phyloP scores from a whole-genome alignment of 2,329 filamentous ascomycete genomes.

The Biscogniauxia mediterranea region DNA sequence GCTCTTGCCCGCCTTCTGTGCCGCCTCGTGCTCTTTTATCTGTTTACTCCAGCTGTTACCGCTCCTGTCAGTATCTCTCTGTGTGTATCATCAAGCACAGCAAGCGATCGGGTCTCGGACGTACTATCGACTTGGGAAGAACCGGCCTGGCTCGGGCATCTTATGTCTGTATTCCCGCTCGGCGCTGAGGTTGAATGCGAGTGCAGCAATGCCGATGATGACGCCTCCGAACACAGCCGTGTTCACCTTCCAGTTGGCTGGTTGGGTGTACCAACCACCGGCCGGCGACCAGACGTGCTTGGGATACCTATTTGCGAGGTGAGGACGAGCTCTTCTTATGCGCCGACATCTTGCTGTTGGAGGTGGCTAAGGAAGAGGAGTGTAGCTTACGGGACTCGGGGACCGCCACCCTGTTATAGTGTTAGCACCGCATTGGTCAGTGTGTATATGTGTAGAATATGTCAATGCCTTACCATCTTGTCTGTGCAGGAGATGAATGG shows the following conservation, averaged over 20 bases:
- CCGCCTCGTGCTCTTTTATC: slow-evolving; percentile 44
- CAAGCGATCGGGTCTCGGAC: slow-evolving; percentile 31
- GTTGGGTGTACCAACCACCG: slow-evolving; percentile 96
- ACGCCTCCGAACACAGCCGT: slow-evolving; percentile 72
- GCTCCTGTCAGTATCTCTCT: slow-evolving; percentile 7
- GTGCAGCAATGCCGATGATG: slow-evolving; percentile 64
- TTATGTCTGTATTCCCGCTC: slow-evolving; percentile 69
- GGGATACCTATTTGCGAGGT: slow-evolving; percentile 65
- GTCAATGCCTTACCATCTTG: slow-evolving; percentile 54
- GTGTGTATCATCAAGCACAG: not conserved
- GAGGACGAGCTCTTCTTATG: slow-evolving; percentile 18
- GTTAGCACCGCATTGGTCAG: slow-evolving; percentile 38
- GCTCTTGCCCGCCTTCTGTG: slow-evolving; percentile 31
- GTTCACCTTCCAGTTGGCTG: slow-evolving; percentile 92
- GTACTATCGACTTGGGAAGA: slow-evolving; percentile 85
- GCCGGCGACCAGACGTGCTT: slow-evolving; percentile 99
- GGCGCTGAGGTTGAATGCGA: slow-evolving; percentile 70
- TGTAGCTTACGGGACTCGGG: slow-evolving; percentile 54
- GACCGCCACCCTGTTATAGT: slow-evolving; percentile 68
- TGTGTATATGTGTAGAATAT: not conserved
- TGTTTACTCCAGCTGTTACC: slow-evolving; percentile 43
- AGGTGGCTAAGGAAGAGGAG: slow-evolving; percentile 7
- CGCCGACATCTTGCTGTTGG: slow-evolving; percentile 2
- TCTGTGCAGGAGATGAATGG: slow-evolving; percentile 30
- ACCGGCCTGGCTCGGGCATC: slow-evolving; percentile 76